Evolutionary conservation across 2,329 filamentous ascomycete genomes (phyloP), one percentile per base, ranked within the genome.

Genomic region (Colletotrichum destructivum): DNA sequence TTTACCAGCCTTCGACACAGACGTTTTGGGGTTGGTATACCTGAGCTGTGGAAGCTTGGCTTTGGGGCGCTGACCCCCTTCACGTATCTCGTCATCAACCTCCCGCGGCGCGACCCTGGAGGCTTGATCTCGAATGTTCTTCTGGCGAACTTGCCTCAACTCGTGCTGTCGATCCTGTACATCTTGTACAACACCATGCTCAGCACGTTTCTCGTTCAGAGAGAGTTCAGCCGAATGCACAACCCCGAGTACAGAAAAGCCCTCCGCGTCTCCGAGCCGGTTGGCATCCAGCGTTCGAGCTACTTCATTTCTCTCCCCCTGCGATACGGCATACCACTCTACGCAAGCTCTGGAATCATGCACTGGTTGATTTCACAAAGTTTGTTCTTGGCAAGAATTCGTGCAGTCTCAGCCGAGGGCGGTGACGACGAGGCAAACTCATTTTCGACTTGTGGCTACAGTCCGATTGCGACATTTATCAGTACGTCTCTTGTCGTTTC

Each of bases 361-460:
- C 85, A 88, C 73, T 88, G 85, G 85, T 77, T 88, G 6, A 78
- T 86, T 4, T 88, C 85, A 0, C 84, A 86, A 69, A 82, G 81
- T 54, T 70, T 87, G 1, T 88, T 86, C 75, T 73, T 86, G 0
- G 82, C 82, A 0, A 77, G 81, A 3, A 81, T 84, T 23, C 77
- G 76, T 2, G 79, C 78, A 2, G 11, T 81, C 46, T 11, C 55
- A 3, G 75, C 76, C 2, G 68, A 75, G 12, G 79, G 77, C 0
- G n/a, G 15, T 2, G 54, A 74, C 2, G 77, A 80, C 56, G 46
- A 57, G 4, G 52, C 8, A 2, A 74, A 80, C 56, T 79, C 79
- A 0, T 81, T 81, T 46, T 80, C 79, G 2, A 79, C 77, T 0
- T 76, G 76, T 46, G 80, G 75, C 4, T 79, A 78, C 23, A 81